A percentile compares a stretch with the other conserved stretches of the same genome.
Conservation (phyloP, 805 yeast genomes). For the Wickerhamomyces subpelliculosus region DNA sequence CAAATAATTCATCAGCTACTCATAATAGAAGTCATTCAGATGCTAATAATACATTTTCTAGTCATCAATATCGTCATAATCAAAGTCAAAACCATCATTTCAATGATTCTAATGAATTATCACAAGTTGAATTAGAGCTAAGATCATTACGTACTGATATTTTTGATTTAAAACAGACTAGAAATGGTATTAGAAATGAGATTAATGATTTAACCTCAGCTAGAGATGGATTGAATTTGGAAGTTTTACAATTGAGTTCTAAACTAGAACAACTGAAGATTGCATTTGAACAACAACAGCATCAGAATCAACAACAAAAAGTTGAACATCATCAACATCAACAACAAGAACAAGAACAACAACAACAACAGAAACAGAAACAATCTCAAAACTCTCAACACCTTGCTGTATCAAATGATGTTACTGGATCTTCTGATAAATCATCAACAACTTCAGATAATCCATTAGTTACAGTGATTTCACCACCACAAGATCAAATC, state of each 20-base stretch:
- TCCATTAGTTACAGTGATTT: neutral
- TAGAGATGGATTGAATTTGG: slow-evolving; percentile 40
- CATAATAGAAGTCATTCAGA: slow-evolving; percentile 6
- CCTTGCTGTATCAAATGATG: neutral
- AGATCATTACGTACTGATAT: slow-evolving; percentile 36
- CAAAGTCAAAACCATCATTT: no score
- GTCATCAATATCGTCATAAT: no score
- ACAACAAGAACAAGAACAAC: neutral
- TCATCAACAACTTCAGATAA: neutral
- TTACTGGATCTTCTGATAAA: neutral
- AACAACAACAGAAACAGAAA: neutral
- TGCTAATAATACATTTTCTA: slow-evolving; percentile 9
- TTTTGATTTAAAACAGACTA: slow-evolving; percentile 32
- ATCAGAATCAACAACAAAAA: slow-evolving; percentile 1
- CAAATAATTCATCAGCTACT: slow-evolving; percentile 3
- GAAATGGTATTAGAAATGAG: slow-evolving; percentile 40
- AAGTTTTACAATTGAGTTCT: slow-evolving; percentile 29
- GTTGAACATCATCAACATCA: neutral
- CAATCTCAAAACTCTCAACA: neutral
- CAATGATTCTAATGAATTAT: slow-evolving; percentile 13
- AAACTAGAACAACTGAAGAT: slow-evolving; percentile 14
- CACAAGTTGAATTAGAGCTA: slow-evolving; percentile 27
- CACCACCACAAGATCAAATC: neutral
- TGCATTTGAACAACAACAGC: neutral
- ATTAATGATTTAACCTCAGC: slow-evolving; percentile 41